Base-by-base conservation (phyloP, 495 filamentous ascomycete genomes). In the Aspergillus saccharolyticus region DNA sequence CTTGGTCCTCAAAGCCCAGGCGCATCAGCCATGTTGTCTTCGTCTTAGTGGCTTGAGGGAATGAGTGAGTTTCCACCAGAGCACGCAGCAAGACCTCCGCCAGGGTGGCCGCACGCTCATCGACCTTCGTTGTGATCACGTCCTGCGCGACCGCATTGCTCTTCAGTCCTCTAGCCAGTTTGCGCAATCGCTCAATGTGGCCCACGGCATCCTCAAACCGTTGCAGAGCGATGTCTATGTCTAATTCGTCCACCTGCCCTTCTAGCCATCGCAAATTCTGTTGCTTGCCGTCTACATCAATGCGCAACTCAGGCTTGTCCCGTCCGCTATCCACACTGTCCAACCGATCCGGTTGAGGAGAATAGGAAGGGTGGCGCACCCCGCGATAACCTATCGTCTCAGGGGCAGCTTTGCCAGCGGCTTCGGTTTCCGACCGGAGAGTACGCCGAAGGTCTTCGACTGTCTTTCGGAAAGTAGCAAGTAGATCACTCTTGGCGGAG, bases 191-290 rank as follows among this genome's bases (percentile, higher is more conserved):
- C 70, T 97, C 93, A 9, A 97, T 86, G 49, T 82, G 82, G 2
- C 78, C 74, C 0, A 97, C 91, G 0, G 93, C 89, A 4, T 85
- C 83, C 57, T 96, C 93, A 56, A 97, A 95, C 30, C 83, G 80
- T 63, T 97, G 93, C 22, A 97, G 80, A 1, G 94, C 94, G 53
- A 99, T 94, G 66, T 91, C 86, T 60, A 96, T 96, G 62, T 97
- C 95, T 4, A 99, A 83, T 65, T 96, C 91, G 66, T 99, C 94
- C 63, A 99, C 86, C 72, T 97, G 91, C 44, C 83, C 82, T 66
- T 99, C 94, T 0, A 97, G 91, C 89, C 89, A 96, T 19, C 94
- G 88, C 17, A 99, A 79, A 63, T 92, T 96, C 67, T 96, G 89
- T 62, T 96, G 92, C 63, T 95, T 93, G 20, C 95, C 94, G 63